A percentile compares a stretch with the other conserved stretches of the same genome.
Conservation (phyloP, 1,139 yeast species). For the Hemisphaericaspora xylofermentans region DNA sequence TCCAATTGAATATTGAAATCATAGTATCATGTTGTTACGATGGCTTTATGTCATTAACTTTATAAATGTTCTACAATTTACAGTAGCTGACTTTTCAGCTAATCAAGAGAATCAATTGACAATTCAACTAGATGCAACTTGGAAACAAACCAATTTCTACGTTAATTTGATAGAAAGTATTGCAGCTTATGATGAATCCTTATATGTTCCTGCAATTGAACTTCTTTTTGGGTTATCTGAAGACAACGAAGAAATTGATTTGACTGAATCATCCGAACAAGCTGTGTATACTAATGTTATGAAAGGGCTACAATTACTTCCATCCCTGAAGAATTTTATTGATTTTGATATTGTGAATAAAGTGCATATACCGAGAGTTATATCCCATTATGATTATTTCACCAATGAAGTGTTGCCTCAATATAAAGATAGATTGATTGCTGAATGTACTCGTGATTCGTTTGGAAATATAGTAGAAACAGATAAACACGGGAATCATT, state of each 20-base stretch:
- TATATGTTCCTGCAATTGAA: constrained; percentile 48
- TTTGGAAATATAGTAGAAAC: constrained; percentile 32
- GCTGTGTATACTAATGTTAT: constrained; percentile 38
- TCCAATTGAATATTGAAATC: too few species aligned
- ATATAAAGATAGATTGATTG: constrained; percentile 17
- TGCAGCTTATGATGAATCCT: constrained; percentile 46
- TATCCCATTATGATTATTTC: constrained; percentile 61
- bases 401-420: constrained; percentile 26
- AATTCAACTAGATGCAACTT: constrained; percentile 13
- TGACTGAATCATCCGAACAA: constrained; percentile 32
- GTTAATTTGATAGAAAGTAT: constrained; percentile 57
- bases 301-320: constrained; percentile 23
- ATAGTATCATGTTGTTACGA: constrained; percentile 6
- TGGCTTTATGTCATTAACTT: constrained; percentile 28
- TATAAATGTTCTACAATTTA: neutral
- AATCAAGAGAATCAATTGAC: constrained; percentile 1
- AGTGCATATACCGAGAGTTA: constrained; percentile 58
- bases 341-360: constrained; percentile 55
- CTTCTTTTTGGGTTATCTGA: constrained; percentile 33
- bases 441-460: constrained; percentile 32
- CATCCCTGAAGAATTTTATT: constrained; percentile 30
- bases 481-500: constrained; percentile 23
- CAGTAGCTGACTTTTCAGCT: neutral
- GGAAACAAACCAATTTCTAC: constrained; percentile 27
- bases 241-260: constrained; percentile 25